phyloP scores from a whole-genome alignment of 2,329 filamentous ascomycete species.

The Hirsutella rhossiliensis region DNA sequence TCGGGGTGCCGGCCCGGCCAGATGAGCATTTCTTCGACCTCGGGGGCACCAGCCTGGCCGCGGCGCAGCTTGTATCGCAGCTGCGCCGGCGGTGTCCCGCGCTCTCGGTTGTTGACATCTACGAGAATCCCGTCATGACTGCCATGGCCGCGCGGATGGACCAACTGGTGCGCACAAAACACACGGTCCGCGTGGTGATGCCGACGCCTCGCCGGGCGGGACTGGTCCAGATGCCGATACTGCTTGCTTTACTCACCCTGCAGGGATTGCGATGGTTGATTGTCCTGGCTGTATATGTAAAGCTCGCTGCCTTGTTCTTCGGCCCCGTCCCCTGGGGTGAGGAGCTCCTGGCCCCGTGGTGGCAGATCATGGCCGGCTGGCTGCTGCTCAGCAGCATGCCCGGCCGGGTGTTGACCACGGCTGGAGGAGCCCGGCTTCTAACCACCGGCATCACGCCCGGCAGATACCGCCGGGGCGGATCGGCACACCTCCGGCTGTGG shows the following conservation, averaged over 20 bases:
- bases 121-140: slow-evolving; percentile 7
- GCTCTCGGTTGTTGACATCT: slow-evolving; percentile 10
- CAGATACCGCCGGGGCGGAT: slow-evolving; percentile 7
- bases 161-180: slow-evolving; percentile 5
- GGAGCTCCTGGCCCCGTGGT: neutral
- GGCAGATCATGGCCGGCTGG: neutral
- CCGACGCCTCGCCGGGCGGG: slow-evolving; percentile 9
- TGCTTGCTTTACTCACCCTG: slow-evolving; percentile 4
- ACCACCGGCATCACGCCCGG: slow-evolving; percentile 7
- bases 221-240: slow-evolving; percentile 6
- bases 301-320: neutral
- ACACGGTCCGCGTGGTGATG: slow-evolving; percentile 5
- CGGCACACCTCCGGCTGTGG: slow-evolving; percentile 9
- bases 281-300: neutral
- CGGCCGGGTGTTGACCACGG: slow-evolving; percentile 8
- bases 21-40: slow-evolving; percentile 10
- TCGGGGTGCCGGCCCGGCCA: slow-evolving; percentile 5
- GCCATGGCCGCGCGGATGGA: slow-evolving; percentile 8
- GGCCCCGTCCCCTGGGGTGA: neutral
- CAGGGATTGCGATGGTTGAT: neutral
- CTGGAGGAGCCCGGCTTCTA: slow-evolving; percentile 2
- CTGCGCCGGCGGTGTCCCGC: slow-evolving; percentile 7
- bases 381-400: slow-evolving; percentile 2
- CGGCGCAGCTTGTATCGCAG: slow-evolving; percentile 11
- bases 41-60: slow-evolving; percentile 10